Evolutionary conservation across 2,329 filamentous ascomycete genomes (phyloP).

Genomic region (Ophiosphaerella korrae): DNA sequence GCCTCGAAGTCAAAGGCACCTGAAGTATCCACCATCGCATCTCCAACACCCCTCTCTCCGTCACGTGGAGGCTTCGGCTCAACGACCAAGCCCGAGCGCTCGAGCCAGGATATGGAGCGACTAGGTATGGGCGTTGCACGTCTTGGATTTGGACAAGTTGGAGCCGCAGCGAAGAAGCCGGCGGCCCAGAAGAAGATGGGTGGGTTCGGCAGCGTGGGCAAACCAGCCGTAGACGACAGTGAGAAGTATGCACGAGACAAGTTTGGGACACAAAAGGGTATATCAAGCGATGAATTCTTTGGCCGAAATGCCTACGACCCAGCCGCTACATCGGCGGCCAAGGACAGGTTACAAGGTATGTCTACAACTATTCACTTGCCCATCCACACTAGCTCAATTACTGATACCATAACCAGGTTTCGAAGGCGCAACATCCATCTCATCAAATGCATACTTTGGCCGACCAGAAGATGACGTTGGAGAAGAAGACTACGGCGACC

Average conservation of each 20-base stretch:
- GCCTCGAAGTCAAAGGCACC: constrained; percentile 47
- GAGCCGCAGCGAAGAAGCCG: constrained; percentile 60
- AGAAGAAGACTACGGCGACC: constrained; percentile 80
- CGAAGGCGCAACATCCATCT: constrained; percentile 89
- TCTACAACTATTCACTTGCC: neutral
- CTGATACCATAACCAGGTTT: constrained; percentile 62
- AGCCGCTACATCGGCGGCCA: constrained; percentile 79
- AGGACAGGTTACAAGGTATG: constrained; percentile 71
- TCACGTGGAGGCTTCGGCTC: constrained; percentile 65
- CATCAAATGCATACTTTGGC: constrained; percentile 96
- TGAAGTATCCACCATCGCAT: constrained; percentile 66
- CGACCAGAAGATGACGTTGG: constrained; percentile 79
- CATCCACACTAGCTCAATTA: neutral
- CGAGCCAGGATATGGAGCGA: constrained; percentile 80
- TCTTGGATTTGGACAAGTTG: constrained; percentile 87
- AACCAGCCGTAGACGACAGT: constrained; percentile 71
- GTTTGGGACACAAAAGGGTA: constrained; percentile 92
- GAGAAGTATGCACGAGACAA: constrained; percentile 84
- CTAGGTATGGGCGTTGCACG: constrained; percentile 86
- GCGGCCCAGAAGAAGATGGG: constrained; percentile 74
- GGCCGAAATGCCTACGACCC: constrained; percentile 88
- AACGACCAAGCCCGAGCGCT: constrained; percentile 59
- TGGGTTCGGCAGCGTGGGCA: constrained; percentile 86
- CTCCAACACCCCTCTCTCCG: constrained; percentile 78
- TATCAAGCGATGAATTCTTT: constrained; percentile 98